Base-by-base conservation (phyloP, 352 stramenopile species). In the Peronospora belbahrii region DNA sequence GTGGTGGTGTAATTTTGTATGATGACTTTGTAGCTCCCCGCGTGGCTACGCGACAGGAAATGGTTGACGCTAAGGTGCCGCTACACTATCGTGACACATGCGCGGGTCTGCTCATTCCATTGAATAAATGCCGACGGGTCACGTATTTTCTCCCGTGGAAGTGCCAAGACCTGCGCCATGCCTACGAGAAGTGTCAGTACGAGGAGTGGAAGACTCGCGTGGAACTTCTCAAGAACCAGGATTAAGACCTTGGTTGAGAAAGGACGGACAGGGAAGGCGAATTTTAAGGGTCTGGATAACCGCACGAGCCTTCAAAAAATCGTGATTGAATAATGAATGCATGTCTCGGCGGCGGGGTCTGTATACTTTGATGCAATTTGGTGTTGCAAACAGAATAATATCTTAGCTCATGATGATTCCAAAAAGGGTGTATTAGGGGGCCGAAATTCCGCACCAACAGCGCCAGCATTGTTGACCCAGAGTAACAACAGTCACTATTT, bases 181-280 rank as follows among this genome's bases (percentile, higher is more conserved):
- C 88, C 22, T 99, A 98, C 70, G 95, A 99, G 71, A 97, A 98
- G 70, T 99, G 95, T 74, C 81, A 98, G 79, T 98, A 99, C 69
- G 85, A 94, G 54, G 87, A 97, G 59, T 78, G 81, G 81, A 88
- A 92, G 71, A 89, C 86, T 53, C 77, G 81, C 30, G 75, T 86
- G 32, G 67, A 82, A 48, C 75, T 88, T 41, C 63, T 92, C 24
- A 92, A 92, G 62, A 75, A 85, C 54, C 62, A 64, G 40, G 47
- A 84, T 48, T 85, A 81, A 63, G 23, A 32, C 31, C 7, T 18
- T 14, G 28, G 10, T 10, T 3, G 17, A 32, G 33, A 37, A 45
- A 33, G 14, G 5, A 46, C 52, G 14, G 14, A 18, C 22, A 27
- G 14, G 10, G 3, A 2, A 1, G 11, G 17, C 11, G 20, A n/a